Percentiles rank a stretch among this genome's conserved stretches.
Evolutionary conservation across 169 alveolate genomes (phyloP).

Genomic region (Cryptosporidium canis): DNA sequence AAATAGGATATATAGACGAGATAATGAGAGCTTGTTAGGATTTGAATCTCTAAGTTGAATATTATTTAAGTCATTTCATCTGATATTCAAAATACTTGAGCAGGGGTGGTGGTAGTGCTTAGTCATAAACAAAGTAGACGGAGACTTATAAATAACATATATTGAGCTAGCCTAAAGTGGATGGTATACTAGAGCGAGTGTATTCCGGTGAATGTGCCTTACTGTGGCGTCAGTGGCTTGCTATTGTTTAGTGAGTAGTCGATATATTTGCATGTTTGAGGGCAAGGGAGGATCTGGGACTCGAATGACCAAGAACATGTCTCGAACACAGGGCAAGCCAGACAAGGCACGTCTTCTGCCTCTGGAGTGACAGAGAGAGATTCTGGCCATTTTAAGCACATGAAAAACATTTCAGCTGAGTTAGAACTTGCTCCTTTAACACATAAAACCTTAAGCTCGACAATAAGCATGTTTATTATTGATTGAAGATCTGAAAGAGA

Average conservation of each 20-base stretch:
- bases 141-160: not conserved
- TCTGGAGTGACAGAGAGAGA: conserved; percentile 67
- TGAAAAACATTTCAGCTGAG: not conserved
- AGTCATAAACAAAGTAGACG: not conserved
- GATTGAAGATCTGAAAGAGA: conserved; percentile 74
- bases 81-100: not conserved
- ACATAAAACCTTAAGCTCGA: conserved; percentile 75
- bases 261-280: conserved; percentile 48
- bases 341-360: conserved; percentile 80
- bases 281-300: conserved; percentile 54
- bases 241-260: conserved; percentile 16
- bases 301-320: conserved; percentile 73
- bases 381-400: conserved; percentile 51
- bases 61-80: not conserved
- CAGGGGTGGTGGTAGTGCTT: not conserved
- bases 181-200: not conserved
- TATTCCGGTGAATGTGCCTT: not conserved
- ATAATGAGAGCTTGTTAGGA: not conserved
- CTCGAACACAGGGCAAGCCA: conserved; percentile 75
- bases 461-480: conserved; percentile 75
- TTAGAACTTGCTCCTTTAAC: conserved; percentile 74
- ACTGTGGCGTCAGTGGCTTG: not conserved
- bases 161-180: not conserved
- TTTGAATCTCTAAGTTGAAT: conserved; percentile 27
- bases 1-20: conserved; percentile 12